These are phyloP conservation scores for Apium graveolens DNA, from an alignment of 129 eudicot species.

Conservation along the genomic window DNA sequence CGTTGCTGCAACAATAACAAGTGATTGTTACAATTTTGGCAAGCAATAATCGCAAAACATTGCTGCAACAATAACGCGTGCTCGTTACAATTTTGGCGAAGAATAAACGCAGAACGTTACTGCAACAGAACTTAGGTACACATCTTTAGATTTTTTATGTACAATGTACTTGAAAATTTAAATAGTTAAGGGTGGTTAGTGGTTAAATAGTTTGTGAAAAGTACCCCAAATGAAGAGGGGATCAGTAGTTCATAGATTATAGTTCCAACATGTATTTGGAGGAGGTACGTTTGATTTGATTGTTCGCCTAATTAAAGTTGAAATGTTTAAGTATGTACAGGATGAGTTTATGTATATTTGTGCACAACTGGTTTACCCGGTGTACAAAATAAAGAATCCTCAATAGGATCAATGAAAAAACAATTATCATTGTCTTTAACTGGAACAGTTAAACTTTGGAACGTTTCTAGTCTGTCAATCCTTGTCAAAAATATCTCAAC, in stretches of 20 bases:
- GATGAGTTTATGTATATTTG: not conserved
- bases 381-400: not conserved
- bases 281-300: constrained; percentile 5
- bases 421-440: not conserved
- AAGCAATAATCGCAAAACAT: no score
- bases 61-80: no score
- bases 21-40: no score
- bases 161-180: not conserved
- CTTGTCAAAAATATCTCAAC: not conserved
- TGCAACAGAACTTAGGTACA: no score
- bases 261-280: not conserved
- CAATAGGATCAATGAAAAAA: not conserved
- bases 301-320: not conserved
- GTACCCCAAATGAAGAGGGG: not conserved
- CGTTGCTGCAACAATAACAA: no score
- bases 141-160: no score
- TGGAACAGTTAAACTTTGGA: not conserved
- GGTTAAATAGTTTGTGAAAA: not conserved
- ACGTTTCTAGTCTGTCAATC: not conserved
- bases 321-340: not conserved
- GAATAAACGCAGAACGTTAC: no score
- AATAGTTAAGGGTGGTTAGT: not conserved
- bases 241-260: not conserved
- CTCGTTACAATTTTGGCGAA: no score
- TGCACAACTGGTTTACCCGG: not conserved